Evolutionary conservation across 2,329 filamentous ascomycete species (phyloP).

Genomic region (Ceratocystis papillata): DNA sequence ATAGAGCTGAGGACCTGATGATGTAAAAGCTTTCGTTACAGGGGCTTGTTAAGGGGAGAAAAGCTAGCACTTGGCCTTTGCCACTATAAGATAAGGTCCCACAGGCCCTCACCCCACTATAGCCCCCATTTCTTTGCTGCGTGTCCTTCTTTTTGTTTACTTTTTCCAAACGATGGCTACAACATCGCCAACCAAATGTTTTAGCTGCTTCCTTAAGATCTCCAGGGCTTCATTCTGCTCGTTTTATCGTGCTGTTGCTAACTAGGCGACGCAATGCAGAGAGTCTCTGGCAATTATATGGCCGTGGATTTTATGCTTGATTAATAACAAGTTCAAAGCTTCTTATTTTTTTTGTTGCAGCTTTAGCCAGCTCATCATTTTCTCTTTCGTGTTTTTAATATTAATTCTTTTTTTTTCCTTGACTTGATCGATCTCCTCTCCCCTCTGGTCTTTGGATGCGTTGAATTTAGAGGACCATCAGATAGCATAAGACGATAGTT

Average conservation of each 20-base stretch:
- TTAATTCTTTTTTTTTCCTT: background rate
- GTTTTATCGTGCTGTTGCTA: background rate
- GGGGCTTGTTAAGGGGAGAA: too few relatives aligned
- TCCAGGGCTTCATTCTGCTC: background rate
- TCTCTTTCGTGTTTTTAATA: background rate
- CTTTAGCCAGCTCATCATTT: background rate
- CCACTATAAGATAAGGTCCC: background rate
- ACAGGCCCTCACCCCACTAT: background rate
- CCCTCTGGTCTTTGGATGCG: background rate
- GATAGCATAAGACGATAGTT: background rate
- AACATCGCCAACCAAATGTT: background rate
- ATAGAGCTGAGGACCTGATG: too few relatives aligned
- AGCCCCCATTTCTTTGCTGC: background rate
- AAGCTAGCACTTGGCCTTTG: too few relatives aligned
- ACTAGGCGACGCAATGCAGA: background rate
- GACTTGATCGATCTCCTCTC: background rate
- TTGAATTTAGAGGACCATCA: background rate
- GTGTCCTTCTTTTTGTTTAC: slow-evolving; percentile 1
- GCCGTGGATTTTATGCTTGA: background rate
- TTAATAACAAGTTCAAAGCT: background rate
- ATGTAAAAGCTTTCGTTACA: too few relatives aligned
- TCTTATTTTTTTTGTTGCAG: background rate
- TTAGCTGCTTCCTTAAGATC: background rate
- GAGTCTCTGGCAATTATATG: background rate
- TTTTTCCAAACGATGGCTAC: background rate